These are phyloP conservation scores for Candida buenavistaensis DNA, from an alignment of 1,139 yeast species.

Conservation along the genomic window DNA sequence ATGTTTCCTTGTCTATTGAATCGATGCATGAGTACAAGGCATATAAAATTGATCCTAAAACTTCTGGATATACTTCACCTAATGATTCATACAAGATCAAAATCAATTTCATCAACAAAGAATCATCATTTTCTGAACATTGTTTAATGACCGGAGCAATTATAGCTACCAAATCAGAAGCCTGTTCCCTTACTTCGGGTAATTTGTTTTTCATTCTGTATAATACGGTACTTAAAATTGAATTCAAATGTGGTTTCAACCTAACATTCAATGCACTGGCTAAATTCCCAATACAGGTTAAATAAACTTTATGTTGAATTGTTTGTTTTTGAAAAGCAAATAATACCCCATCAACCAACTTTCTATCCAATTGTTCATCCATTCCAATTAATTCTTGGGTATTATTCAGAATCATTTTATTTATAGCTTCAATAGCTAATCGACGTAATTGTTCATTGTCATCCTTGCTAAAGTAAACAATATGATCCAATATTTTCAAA, in stretches of 20 bases:
- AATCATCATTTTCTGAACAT: constrained; percentile 55
- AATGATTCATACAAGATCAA: constrained; percentile 83
- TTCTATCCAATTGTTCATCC: constrained; percentile 51
- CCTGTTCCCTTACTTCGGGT: constrained; percentile 77
- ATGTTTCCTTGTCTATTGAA: constrained; percentile 42
- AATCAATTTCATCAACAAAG: constrained; percentile 64
- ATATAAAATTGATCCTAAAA: constrained; percentile 77
- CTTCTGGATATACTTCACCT: constrained; percentile 96
- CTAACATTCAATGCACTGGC: constrained; percentile 69
- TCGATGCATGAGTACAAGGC: constrained; percentile 58
- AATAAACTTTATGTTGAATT: constrained; percentile 49
- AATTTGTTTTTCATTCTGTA: constrained; percentile 73
- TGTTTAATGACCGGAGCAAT: constrained; percentile 67
- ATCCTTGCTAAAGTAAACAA: constrained; percentile 68
- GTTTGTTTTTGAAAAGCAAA: constrained; percentile 83
- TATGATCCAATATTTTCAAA: constrained; percentile 54
- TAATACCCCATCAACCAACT: constrained; percentile 79
- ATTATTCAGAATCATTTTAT: constrained; percentile 27
- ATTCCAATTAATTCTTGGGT: constrained; percentile 39
- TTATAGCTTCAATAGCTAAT: constrained; percentile 75
- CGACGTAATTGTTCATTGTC: constrained; percentile 77
- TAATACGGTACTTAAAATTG: constrained; percentile 71
- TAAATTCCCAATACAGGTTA: constrained; percentile 67
- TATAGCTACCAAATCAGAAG: constrained; percentile 73
- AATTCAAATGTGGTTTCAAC: constrained; percentile 71